Conservation (phyloP, 257 asterid genomes). For the Sherardia arvensis region DNA sequence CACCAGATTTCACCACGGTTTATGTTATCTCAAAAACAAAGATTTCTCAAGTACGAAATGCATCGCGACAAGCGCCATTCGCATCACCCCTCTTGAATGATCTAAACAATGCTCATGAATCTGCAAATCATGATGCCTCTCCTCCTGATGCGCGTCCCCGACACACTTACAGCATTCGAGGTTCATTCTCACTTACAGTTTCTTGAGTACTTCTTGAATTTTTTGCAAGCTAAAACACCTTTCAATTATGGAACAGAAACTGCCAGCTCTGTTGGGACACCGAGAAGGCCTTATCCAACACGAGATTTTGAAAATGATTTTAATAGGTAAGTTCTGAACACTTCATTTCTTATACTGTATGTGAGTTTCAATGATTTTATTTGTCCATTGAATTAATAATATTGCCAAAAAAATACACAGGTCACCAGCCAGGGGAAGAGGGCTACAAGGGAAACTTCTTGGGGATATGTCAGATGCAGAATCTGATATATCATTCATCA, state of each 20-base stretch:
- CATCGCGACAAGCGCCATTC: conserved; percentile 55
- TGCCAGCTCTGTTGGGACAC: conserved; percentile 7
- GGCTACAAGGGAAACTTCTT: conserved; percentile 27
- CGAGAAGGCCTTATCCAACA: conserved; percentile 12
- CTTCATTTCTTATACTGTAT: too few relatives aligned
- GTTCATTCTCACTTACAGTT: conserved; percentile 7
- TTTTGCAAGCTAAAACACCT: not conserved
- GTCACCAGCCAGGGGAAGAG: conserved; percentile 50
- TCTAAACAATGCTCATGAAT: conserved; percentile 31
- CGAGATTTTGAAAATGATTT: conserved; percentile 16
- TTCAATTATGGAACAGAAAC: conserved; percentile 13
- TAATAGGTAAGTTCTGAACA: conserved; percentile 6
- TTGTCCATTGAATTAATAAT: too few relatives aligned
- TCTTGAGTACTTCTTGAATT: not conserved
- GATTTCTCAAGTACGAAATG: conserved; percentile 64
- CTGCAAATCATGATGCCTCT: not conserved
- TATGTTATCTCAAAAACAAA: conserved; percentile 76
- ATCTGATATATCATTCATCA: conserved; percentile 51
- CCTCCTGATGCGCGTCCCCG: conserved; percentile 15
- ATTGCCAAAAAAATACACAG: too few relatives aligned
- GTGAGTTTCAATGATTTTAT: too few relatives aligned
- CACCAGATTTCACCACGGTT: conserved; percentile 74
- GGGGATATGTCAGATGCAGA: conserved; percentile 47
- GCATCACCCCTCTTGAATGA: conserved; percentile 47
- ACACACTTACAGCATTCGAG: conserved; percentile 11